Percentiles rank a stretch among this genome's conserved stretches.
These are phyloP conservation scores for Phytophthora megakarya DNA, from an alignment of 352 stramenopile species.

Conservation along the genomic window DNA sequence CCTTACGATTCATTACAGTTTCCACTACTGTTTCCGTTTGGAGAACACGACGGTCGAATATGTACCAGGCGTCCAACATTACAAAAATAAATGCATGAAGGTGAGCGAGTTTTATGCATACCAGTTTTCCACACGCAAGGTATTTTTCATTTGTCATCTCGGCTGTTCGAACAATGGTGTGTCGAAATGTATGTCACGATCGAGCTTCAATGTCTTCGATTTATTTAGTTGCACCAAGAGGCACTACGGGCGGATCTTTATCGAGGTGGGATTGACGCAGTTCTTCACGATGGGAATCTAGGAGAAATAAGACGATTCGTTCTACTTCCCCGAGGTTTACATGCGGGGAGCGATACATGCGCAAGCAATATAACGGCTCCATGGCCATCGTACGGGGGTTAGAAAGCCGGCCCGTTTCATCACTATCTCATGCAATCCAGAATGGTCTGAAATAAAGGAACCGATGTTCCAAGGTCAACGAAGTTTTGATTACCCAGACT, in stretches of 20 bases:
- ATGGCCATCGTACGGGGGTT: neutral
- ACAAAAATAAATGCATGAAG: neutral
- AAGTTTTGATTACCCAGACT: too few species aligned
- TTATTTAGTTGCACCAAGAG: neutral
- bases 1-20: neutral
- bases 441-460: neutral
- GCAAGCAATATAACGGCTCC: slow-evolving; percentile 3
- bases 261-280: neutral
- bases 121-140: neutral
- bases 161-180: too few species aligned
- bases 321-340: slow-evolving; percentile 2
- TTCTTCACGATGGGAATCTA: neutral
- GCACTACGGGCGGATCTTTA: neutral
- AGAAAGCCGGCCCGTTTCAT: neutral
- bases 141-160: too few species aligned
- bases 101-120: neutral
- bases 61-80: neutral
- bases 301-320: slow-evolving; percentile 1
- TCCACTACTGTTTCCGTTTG: neutral
- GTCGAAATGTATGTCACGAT: too few species aligned
- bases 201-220: neutral
- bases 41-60: too few species aligned
- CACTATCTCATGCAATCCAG: neutral
- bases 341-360: neutral
- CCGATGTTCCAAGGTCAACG: neutral